These are phyloP conservation scores for Yarrowia divulgata DNA, from an alignment of 805 yeast species.

Conservation along the genomic window DNA sequence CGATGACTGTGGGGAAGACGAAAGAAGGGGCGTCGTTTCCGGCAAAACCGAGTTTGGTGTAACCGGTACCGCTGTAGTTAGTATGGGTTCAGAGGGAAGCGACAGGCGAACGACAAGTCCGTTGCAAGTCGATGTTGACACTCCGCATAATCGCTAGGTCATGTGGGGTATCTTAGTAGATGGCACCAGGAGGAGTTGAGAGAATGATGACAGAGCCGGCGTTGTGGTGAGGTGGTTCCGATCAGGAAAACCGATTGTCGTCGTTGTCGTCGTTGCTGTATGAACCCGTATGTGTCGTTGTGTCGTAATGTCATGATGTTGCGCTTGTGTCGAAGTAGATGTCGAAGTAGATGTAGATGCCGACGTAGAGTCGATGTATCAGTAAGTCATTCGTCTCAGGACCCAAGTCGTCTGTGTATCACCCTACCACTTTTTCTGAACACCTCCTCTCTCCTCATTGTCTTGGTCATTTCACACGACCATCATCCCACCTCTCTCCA, in stretches of 20 bases:
- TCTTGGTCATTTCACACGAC: neutral
- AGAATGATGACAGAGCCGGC: neutral
- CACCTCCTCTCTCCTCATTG: too few relatives aligned
- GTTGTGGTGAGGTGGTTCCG: too few relatives aligned
- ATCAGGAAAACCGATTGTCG: too few relatives aligned
- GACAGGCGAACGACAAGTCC: too few relatives aligned
- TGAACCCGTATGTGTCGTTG: neutral
- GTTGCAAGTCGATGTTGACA: neutral
- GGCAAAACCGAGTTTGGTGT: constrained; percentile 96
- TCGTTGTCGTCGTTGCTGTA: neutral
- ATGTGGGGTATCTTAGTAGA: neutral
- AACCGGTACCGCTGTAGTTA: constrained; percentile 86
- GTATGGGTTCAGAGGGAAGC: constrained; percentile 26
- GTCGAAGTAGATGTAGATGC: neutral
- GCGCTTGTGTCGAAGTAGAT: neutral
- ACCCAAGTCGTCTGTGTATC: too few relatives aligned
- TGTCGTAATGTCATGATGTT: neutral
- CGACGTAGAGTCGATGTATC: neutral
- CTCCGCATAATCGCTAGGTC: neutral
- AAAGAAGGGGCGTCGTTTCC: constrained; percentile 98
- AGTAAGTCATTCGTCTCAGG: too few relatives aligned
- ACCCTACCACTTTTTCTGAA: too few relatives aligned
- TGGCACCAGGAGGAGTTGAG: neutral
- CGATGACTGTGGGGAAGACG: constrained; percentile 96
- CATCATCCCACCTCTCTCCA: neutral